Evolutionary conservation across 306 rosid genomes (phyloP).

Genomic region (Quercus aquifolioides): DNA sequence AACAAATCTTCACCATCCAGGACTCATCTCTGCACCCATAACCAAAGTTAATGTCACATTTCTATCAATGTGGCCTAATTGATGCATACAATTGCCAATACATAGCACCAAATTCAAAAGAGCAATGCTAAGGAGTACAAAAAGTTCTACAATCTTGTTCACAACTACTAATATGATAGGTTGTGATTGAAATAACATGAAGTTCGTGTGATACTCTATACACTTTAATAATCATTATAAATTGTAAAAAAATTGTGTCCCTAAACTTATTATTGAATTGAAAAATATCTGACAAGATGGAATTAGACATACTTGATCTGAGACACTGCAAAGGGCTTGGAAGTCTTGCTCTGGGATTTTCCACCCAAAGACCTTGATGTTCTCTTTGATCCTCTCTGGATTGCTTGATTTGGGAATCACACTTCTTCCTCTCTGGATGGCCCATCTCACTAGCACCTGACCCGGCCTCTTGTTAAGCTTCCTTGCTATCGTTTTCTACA

Average conservation of each 20-base stretch:
- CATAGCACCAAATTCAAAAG: not conserved
- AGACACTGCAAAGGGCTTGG: constrained; percentile 27
- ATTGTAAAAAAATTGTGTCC: too few relatives aligned
- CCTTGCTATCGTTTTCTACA: constrained; percentile 41
- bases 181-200: too few relatives aligned
- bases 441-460: constrained; percentile 53
- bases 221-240: too few relatives aligned
- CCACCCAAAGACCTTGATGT: constrained; percentile 43
- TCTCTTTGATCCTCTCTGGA: constrained; percentile 42
- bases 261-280: too few relatives aligned
- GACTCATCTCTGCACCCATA: constrained; percentile 31
- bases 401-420: constrained; percentile 47
- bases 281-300: not conserved
- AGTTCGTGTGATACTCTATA: too few relatives aligned
- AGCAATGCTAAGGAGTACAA: too few relatives aligned
- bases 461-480: constrained; percentile 49
- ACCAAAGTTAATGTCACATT: not conserved
- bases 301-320: constrained; percentile 26
- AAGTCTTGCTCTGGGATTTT: constrained; percentile 42
- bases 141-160: too few relatives aligned
- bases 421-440: constrained; percentile 55
- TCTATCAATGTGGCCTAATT: not conserved
- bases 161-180: too few relatives aligned
- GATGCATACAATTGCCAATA: not conserved
- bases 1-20: constrained; percentile 41